A percentile compares a stretch with the other conserved stretches of the same genome.
These are phyloP conservation scores for Amanita jacksonii DNA, from an alignment of 768 basidiomycete genomes.

Conservation along the genomic window DNA sequence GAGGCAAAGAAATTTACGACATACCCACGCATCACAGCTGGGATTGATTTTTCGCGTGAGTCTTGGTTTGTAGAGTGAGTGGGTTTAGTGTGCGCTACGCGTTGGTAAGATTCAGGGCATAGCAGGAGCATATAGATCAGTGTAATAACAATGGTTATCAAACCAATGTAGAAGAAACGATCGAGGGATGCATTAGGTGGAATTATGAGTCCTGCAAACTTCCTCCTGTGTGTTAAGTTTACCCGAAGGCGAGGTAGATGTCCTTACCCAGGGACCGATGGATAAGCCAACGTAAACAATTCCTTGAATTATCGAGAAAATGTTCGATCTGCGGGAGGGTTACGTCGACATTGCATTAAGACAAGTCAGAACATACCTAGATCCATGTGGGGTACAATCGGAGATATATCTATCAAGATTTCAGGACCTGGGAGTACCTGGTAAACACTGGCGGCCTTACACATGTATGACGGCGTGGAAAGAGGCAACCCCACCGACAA, in stretches of 20 bases:
- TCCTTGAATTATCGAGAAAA: constrained; percentile 62
- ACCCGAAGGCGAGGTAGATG: neutral
- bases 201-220: constrained; percentile 44
- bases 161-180: constrained; percentile 37
- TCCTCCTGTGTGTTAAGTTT: constrained; percentile 14
- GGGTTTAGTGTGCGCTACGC: constrained; percentile 11
- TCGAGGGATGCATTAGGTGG: constrained; percentile 48
- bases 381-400: constrained; percentile 43
- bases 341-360: neutral
- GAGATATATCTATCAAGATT: constrained; percentile 38
- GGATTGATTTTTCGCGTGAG: constrained; percentile 21
- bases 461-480: constrained; percentile 60
- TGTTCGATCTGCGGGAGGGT: constrained; percentile 26
- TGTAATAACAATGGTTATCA: constrained; percentile 25
- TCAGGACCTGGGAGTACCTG: too few relatives aligned
- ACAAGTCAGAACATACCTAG: constrained; percentile 23
- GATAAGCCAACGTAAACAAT: constrained; percentile 73
- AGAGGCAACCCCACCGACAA: constrained; percentile 64
- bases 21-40: constrained; percentile 18
- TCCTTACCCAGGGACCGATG: constrained; percentile 62
- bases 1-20: constrained; percentile 25
- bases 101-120: constrained; percentile 45
- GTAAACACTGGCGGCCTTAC: constrained; percentile 27
- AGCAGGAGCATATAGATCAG: constrained; percentile 32
- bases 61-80: constrained; percentile 15